Conservation (phyloP, 306 rosid species). For the Trifolium pratense region DNA sequence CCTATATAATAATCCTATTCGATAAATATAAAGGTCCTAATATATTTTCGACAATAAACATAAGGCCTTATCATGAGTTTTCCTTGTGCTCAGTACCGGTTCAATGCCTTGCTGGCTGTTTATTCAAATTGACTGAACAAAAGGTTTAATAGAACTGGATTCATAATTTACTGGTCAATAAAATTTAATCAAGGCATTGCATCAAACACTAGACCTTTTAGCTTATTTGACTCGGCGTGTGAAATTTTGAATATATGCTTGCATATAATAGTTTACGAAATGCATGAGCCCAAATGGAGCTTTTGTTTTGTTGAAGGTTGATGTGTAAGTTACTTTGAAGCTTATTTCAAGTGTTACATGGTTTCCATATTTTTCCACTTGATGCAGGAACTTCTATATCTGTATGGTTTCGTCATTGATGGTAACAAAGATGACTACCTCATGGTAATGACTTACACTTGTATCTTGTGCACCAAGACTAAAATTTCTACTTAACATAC, state of each 20-base stretch:
- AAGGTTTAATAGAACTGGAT: background rate
- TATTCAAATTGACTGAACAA: slow-evolving; percentile 8
- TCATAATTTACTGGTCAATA: slow-evolving; percentile 8
- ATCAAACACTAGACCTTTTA: slow-evolving; percentile 3
- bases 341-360: slow-evolving; percentile 34
- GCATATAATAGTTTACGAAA: slow-evolving; percentile 11
- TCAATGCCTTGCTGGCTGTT: slow-evolving; percentile 22
- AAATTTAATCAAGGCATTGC: slow-evolving; percentile 22
- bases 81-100: slow-evolving; percentile 14
- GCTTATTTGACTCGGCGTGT: slow-evolving; percentile 12
- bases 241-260: slow-evolving; percentile 2
- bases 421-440: slow-evolving; percentile 91
- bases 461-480: slow-evolving; percentile 20
- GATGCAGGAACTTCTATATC: slow-evolving; percentile 90
- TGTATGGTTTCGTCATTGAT: slow-evolving; percentile 83
- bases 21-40: background rate
- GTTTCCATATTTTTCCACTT: slow-evolving; percentile 39
- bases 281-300: slow-evolving; percentile 3
- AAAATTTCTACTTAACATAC: slow-evolving; percentile 29
- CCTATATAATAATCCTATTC: background rate
- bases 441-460: slow-evolving; percentile 69
- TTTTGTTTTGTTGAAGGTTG: slow-evolving; percentile 22
- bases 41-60: slow-evolving; percentile 2
- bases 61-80: background rate
- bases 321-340: slow-evolving; percentile 22